Percentiles rank a stretch among this genome's conserved stretches.
phyloP scores from a whole-genome alignment of 2,329 filamentous ascomycete genomes.

The Penicillium expansum region DNA sequence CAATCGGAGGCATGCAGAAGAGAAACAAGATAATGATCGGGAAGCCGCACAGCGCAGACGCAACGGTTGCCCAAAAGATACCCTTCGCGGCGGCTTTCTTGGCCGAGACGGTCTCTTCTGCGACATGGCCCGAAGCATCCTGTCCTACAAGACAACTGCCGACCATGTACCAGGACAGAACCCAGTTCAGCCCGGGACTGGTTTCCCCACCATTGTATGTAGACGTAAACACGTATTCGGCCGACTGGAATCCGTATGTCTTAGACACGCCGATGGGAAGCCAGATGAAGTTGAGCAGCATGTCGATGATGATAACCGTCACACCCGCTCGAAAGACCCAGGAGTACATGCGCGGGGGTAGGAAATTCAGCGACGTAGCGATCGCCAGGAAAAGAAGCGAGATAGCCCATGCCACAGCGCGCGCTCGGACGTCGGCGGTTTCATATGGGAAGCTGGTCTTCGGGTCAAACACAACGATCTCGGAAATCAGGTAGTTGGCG shows the following conservation, averaged over 20 bases:
- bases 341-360: slow-evolving; percentile 42
- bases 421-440: slow-evolving; percentile 41
- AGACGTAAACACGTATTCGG: slow-evolving; percentile 47
- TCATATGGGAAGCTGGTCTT: slow-evolving; percentile 41
- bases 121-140: slow-evolving; percentile 32
- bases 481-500: slow-evolving; percentile 29
- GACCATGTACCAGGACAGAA: slow-evolving; percentile 29
- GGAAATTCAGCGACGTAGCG: slow-evolving; percentile 32
- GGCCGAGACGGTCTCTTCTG: slow-evolving; percentile 30
- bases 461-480: slow-evolving; percentile 42
- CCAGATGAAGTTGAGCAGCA: slow-evolving; percentile 49
- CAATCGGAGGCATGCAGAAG: slow-evolving; percentile 33
- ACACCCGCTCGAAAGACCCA: slow-evolving; percentile 45
- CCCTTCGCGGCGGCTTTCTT: slow-evolving; percentile 32
- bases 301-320: slow-evolving; percentile 44
- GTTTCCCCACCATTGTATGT: slow-evolving; percentile 29
- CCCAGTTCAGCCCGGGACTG: slow-evolving; percentile 29
- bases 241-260: slow-evolving; percentile 46
- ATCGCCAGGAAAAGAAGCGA: slow-evolving; percentile 33
- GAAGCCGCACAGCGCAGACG: slow-evolving; percentile 29
- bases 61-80: slow-evolving; percentile 32
- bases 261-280: slow-evolving; percentile 46
- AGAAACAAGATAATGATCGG: slow-evolving; percentile 32
- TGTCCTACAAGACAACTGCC: slow-evolving; percentile 29
- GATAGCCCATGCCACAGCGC: slow-evolving; percentile 47